Base-by-base conservation (phyloP, 2,329 filamentous ascomycete species). In the Clonostachys solani region DNA sequence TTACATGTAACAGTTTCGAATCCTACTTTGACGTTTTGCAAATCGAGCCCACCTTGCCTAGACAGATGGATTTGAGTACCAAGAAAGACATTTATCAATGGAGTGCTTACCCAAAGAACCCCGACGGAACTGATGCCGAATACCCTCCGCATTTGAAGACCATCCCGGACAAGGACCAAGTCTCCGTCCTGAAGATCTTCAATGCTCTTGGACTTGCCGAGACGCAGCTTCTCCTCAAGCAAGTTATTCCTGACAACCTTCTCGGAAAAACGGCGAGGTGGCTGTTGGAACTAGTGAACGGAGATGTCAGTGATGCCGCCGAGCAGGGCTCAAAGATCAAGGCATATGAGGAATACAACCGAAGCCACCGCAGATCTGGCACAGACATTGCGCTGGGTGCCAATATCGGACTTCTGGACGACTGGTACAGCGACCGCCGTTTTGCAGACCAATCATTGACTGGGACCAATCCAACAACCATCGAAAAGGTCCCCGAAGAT, bases 391-490 rank as follows among this genome's bases (percentile, higher is more conserved):
- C 56, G 35, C 49, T 52, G 1, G 65, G 64, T 16, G 51, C 56
- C 17, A 66, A 66, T 46, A 56, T 66, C 18, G 64, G 63, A 8
- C 47, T 65, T 19, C 55, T 64, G 9, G 54, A 61, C 10, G 67
- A 73, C 49, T 74, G 69, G 69, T 73, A 59, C 52, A 61, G 61
- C 15, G 71, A 74, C 48, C 60, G 65, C 5, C 60, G 69, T 16
- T 74, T 74, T 42, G 71, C 70, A 3, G 64, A 74, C 40, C 71
- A 74, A 56, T 63, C 63, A 12, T 66, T 74, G 44, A 72, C 65
- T 0, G 71, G 71, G 5, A 62, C 63, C 35, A 73, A 74, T 52
- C 71, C 71, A 1, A 66, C 65, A 2, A 73, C 70, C 9, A 70
- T 74, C 55, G 70, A 72, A 50, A 74, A 48, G 17, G 64, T 66